phyloP scores from a whole-genome alignment of 2,329 filamentous ascomycete species.

The Penicillium sp. region DNA sequence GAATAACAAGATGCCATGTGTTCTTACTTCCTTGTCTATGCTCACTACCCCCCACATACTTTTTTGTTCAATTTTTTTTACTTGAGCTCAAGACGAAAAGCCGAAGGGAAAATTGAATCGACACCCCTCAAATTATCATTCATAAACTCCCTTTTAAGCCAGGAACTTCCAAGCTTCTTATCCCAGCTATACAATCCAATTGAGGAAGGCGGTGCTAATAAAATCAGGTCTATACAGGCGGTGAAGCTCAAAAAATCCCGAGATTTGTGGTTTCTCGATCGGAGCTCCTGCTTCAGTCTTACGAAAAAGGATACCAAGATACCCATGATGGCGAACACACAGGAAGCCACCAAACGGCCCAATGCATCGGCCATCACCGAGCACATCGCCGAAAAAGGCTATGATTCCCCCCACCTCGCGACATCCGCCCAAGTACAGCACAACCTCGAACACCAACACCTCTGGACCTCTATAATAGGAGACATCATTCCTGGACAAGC shows the following conservation, averaged over 20 bases:
- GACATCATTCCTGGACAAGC: conserved; percentile 28
- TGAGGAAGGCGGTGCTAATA: conserved; percentile 10
- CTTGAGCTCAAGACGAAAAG: conserved; percentile 3
- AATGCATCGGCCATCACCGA: conserved; percentile 35
- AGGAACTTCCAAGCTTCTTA: not conserved
- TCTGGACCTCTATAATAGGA: conserved; percentile 50
- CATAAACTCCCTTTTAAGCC: not conserved
- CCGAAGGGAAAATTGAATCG: not conserved
- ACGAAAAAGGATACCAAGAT: not conserved
- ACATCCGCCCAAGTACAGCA: conserved; percentile 53
- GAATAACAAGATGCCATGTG: conserved; percentile 31
- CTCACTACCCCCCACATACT: conserved; percentile 17
- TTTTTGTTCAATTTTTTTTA: conserved; percentile 5
- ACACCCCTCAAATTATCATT: not conserved
- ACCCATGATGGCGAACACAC: conserved; percentile 12
- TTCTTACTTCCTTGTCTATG: conserved; percentile 25
- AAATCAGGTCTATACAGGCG: conserved; percentile 2
- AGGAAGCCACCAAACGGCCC: conserved; percentile 1
- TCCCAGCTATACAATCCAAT: not conserved
- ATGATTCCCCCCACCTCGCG: conserved; percentile 28
- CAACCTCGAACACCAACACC: conserved; percentile 56
- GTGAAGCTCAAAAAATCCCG: conserved; percentile 3
- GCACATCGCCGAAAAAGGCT: conserved; percentile 28
- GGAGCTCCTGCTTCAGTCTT: not conserved
- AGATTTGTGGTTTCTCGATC: conserved; percentile 1